phyloP scores from a whole-genome alignment of 345 rosid genomes.

The Bruguiera parviflora region DNA sequence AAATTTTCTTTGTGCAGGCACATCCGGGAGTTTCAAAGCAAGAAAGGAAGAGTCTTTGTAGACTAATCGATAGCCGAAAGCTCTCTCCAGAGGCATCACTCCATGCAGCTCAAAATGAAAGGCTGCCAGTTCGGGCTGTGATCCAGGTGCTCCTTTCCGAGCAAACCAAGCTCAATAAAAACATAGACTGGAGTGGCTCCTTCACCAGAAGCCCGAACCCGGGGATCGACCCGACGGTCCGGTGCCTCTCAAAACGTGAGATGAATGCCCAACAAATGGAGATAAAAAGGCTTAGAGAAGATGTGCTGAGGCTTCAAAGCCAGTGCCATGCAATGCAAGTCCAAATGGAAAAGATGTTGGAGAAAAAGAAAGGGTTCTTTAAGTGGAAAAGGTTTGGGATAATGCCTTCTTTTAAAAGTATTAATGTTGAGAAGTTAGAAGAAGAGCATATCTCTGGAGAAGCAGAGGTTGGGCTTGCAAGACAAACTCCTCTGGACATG shows the following conservation, averaged over 20 bases:
- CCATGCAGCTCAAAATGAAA: conserved; percentile 80
- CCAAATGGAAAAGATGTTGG: conserved; percentile 60
- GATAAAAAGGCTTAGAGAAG: conserved; percentile 62
- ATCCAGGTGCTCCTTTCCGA: conserved; percentile 74
- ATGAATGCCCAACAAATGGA: conserved; percentile 52
- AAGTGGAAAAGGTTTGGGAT: conserved; percentile 69
- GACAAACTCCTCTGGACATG: conserved; percentile 54
- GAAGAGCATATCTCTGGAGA: conserved; percentile 23
- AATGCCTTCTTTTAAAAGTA: conserved; percentile 41
- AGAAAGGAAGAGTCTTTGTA: conserved; percentile 65
- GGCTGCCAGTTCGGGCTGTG: conserved; percentile 76
- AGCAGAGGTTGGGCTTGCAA: conserved; percentile 34
- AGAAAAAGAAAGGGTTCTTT: conserved; percentile 72
- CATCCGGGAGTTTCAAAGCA: conserved; percentile 68
- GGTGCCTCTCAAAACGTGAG: conserved; percentile 75
- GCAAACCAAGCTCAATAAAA: conserved; percentile 56
- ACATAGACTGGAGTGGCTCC: conserved; percentile 67
- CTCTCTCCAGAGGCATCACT: conserved; percentile 74
- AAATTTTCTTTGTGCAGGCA: conserved; percentile 35
- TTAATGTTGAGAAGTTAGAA: conserved; percentile 32
- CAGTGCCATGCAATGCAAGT: conserved; percentile 51
- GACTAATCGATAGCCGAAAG: conserved; percentile 63
- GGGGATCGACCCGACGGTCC: conserved; percentile 31
- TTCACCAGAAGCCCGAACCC: conserved; percentile 52
- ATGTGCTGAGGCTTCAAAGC: conserved; percentile 54